Conservation (phyloP, 108 stramenopile genomes). For the Pseudonitzschia pungens region DNA sequence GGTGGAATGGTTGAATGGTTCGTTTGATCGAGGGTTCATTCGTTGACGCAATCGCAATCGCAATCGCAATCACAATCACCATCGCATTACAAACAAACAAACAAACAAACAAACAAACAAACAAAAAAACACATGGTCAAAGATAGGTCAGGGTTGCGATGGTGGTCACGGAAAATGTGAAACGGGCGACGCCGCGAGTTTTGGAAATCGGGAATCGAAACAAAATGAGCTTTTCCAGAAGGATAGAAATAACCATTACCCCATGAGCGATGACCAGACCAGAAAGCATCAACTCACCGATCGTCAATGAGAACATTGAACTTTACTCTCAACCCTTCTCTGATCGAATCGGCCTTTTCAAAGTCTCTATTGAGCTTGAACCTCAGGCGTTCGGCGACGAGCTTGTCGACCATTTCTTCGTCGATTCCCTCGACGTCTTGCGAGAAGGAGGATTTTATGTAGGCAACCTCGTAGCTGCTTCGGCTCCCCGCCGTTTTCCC, state of each 20-base stretch:
- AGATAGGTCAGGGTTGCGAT: too few species aligned
- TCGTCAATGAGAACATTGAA: constrained; percentile 58
- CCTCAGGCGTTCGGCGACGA: constrained; percentile 34
- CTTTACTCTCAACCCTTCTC: constrained; percentile 41
- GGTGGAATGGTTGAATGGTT: too few species aligned
- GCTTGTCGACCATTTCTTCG: constrained; percentile 21
- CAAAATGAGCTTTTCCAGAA: not conserved
- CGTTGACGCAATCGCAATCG: too few species aligned
- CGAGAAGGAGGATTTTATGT: constrained; percentile 28
- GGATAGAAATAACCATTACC: not conserved
- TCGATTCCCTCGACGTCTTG: constrained; percentile 3
- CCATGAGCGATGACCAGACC: too few species aligned
- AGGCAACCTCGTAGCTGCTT: not conserved
- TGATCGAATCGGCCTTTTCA: constrained; percentile 55
- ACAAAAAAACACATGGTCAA: too few species aligned
- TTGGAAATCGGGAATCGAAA: not conserved
- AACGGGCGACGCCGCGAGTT: too few species aligned
- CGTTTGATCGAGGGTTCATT: too few species aligned
- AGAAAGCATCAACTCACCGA: constrained; percentile 1
- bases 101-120: too few species aligned
- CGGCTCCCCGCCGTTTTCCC: constrained; percentile 25
- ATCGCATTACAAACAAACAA: too few species aligned
- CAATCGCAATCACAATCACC: too few species aligned
- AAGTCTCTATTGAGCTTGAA: constrained; percentile 48
- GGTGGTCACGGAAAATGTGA: too few species aligned